Percentiles rank a stretch among this genome's conserved stretches.
Conservation (phyloP, 768 basidiomycete genomes). For the Psilocybe tampanensis region DNA sequence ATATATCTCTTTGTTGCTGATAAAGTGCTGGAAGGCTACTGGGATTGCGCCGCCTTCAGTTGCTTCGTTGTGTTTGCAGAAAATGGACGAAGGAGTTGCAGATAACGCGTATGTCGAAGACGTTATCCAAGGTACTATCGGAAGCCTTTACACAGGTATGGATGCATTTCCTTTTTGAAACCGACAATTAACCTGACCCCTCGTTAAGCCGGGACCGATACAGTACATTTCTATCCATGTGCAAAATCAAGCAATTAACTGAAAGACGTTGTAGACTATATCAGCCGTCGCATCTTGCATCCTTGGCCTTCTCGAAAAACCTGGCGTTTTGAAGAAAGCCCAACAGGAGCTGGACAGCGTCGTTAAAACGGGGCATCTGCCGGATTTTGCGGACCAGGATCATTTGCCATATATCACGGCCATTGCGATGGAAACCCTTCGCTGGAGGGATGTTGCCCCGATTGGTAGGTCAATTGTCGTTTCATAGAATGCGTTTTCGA, state of each 20-base stretch:
- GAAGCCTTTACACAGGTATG: slow-evolving; percentile 6
- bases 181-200: not conserved
- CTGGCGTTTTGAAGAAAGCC: slow-evolving; percentile 32
- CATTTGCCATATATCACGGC: slow-evolving; percentile 36
- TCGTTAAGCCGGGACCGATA: slow-evolving; percentile 21
- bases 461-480: slow-evolving; percentile 21
- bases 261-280: slow-evolving; percentile 21
- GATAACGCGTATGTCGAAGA: slow-evolving; percentile 10
- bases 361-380: slow-evolving; percentile 32
- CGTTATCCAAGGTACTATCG: not conserved
- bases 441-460: slow-evolving; percentile 33
- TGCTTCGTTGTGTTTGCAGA: slow-evolving; percentile 22
- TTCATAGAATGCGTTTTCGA: not conserved
- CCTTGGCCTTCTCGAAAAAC: slow-evolving; percentile 32
- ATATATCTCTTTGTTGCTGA: not conserved
- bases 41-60: slow-evolving; percentile 20
- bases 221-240: slow-evolving; percentile 5
- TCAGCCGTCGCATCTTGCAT: slow-evolving; percentile 31
- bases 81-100: slow-evolving; percentile 22
- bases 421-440: slow-evolving; percentile 30
- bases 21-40: not conserved
- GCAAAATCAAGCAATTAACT: not conserved
- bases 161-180: not conserved
- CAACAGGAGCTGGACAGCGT: slow-evolving; percentile 38
- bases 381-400: slow-evolving; percentile 30